Conservation (phyloP, 176 grass and related monocot genomes). For the Oryza longistaminata region DNA sequence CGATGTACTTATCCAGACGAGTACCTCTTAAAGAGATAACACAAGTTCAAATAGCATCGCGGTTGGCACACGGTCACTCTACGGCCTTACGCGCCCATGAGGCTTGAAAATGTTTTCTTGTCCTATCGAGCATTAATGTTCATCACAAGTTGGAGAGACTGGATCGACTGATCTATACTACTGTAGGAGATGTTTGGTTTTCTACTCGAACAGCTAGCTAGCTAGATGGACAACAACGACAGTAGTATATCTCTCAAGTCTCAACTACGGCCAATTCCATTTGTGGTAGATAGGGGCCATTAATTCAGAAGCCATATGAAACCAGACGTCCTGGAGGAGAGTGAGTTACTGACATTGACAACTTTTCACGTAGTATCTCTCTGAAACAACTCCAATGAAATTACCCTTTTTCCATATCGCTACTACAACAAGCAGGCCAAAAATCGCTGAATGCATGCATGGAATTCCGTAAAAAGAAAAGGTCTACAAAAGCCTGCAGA, state of each 20-base stretch:
- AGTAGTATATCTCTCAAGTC: not conserved
- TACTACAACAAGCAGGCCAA: not conserved
- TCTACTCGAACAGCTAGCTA: slow-evolving; percentile 21
- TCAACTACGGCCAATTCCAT: not conserved
- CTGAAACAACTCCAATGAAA: not conserved
- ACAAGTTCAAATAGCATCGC: slow-evolving; percentile 17
- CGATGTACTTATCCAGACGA: slow-evolving; percentile 36
- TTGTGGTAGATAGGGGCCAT: slow-evolving; percentile 8
- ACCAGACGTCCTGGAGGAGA: not conserved
- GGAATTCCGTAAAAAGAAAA: slow-evolving; percentile 34
- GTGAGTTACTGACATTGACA: slow-evolving; percentile 7
- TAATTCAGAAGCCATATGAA: not conserved
- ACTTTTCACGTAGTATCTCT: slow-evolving; percentile 9
- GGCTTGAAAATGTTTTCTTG: slow-evolving; percentile 26
- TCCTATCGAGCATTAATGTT: slow-evolving; percentile 33
- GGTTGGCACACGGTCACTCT: slow-evolving; percentile 32
- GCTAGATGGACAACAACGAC: slow-evolving; percentile 16
- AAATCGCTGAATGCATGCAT: not conserved
- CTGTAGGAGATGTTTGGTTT: slow-evolving; percentile 6
- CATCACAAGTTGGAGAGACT: slow-evolving; percentile 30
- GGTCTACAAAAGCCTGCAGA: slow-evolving; percentile 14
- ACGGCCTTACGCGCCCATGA: slow-evolving; percentile 37
- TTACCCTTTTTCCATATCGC: slow-evolving; percentile 6
- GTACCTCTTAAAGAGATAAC: not conserved
- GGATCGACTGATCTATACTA: not conserved